A percentile compares a stretch with the other conserved stretches of the same genome.
Evolutionary conservation across 352 stramenopile genomes (phyloP).

Genomic region (Albugo candida): DNA sequence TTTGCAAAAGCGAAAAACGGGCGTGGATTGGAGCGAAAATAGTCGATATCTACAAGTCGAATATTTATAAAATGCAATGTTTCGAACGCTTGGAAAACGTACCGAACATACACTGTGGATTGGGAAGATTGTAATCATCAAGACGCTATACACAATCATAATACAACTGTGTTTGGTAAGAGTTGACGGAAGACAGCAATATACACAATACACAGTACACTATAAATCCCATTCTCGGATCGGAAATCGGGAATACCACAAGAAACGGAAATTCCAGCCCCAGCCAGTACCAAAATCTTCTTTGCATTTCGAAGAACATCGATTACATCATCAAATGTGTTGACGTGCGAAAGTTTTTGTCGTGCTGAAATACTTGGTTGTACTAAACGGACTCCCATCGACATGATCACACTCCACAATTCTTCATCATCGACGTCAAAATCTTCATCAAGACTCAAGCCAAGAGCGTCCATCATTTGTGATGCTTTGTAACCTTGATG

Average conservation of each 20-base stretch:
- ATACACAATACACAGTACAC: conserved; percentile 16
- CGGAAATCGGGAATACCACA: conserved; percentile 99
- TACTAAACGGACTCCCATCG: conserved; percentile 67
- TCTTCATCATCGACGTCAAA: conserved; percentile 61
- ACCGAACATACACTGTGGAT: conserved; percentile 78
- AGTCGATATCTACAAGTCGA: conserved; percentile 84
- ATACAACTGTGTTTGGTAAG: not conserved
- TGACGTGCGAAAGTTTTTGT: conserved; percentile 17
- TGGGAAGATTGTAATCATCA: conserved; percentile 62
- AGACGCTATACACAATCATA: conserved; percentile 20
- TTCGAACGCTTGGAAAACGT: conserved; percentile 27
- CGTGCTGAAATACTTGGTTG: conserved; percentile 37
- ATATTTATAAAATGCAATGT: conserved; percentile 40
- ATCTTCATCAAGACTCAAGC: conserved; percentile 55
- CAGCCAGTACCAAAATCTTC: conserved; percentile 85
- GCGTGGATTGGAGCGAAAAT: conserved; percentile 88
- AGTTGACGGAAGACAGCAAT: not conserved
- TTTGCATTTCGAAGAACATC: conserved; percentile 44
- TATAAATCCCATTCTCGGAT: conserved; percentile 83
- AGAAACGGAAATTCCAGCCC: conserved; percentile 90
- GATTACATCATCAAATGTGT: conserved; percentile 55
- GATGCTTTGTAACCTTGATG: conserved; percentile 29
- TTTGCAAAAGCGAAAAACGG: conserved; percentile 97
- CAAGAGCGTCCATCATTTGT: conserved; percentile 62
- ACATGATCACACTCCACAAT: conserved; percentile 69